Evolutionary conservation across 805 yeast species (phyloP), one percentile per base, ranked within the genome.

Genomic region (Huiozyma naganishii): DNA sequence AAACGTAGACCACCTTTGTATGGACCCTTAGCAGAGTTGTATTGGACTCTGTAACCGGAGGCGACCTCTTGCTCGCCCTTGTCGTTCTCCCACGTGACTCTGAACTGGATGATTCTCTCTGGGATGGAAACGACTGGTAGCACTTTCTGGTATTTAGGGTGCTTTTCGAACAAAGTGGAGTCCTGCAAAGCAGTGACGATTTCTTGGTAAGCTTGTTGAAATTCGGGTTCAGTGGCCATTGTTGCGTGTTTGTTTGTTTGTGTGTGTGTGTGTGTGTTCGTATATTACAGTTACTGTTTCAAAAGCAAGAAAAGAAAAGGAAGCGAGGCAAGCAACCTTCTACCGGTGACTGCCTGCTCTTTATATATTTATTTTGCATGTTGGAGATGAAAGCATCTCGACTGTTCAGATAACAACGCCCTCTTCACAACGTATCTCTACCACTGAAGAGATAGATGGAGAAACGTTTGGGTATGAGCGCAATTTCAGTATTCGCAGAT

Each of bases 1-100:
- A 90, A 83, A 71, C 98, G 81, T 58, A 90, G 77, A 66, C 98
- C 98, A 66, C 98, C 98, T 76, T 90, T 90, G 85, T 87, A 90
- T 58, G 98, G 98, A 65, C 98, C 98, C 54, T 92, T 76, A 45
- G 97, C 95, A 45, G 96, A 87, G 81, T 88, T 90, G 78, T 86
- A 90, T 74, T 90, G 98, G 51, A 90, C 97, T 73, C 98, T 80
- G 88, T 77, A 90, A 68, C 97, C 98, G 56, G 88, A 79, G 80
- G 92, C 92, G 54, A 90, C 95, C 73, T 88, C 90, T 62, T 85
- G 72, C 61, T 76, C 80, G 58, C 95, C 95, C 57, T 80, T 72
- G 73, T 92, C 98, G 65, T 90, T 86, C 72, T 92, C 97, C 98
- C 98, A 90, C 45, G 83, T 77, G 45, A 92, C 97, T 73, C 97